Evolutionary conservation across 2,329 filamentous ascomycete genomes (phyloP).

Genomic region (Cadophora malorum): DNA sequence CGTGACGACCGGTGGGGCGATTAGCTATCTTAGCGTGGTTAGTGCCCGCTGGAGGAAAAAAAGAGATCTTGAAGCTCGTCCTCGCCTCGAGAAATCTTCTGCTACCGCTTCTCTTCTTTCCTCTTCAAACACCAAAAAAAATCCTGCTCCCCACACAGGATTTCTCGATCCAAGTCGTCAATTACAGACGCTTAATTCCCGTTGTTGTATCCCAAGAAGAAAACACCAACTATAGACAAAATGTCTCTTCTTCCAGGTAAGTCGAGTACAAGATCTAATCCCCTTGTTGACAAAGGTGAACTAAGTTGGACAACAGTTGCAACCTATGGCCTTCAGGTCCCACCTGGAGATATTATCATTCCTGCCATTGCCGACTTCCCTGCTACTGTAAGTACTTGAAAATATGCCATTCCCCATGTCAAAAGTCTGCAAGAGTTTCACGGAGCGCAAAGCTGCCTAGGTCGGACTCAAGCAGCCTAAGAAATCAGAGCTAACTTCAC

Average conservation of each 20-base stretch:
- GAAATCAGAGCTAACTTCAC: conserved; percentile 29
- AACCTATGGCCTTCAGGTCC: conserved; percentile 92
- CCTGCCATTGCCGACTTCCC: conserved; percentile 80
- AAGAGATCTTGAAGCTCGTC: conserved; percentile 36
- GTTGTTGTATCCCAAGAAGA: conserved; percentile 20
- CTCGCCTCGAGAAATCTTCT: conserved; percentile 28
- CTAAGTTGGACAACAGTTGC: conserved; percentile 62
- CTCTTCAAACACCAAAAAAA: conserved; percentile 22
- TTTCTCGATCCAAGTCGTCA: not conserved
- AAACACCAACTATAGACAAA: conserved; percentile 39
- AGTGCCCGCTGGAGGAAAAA: conserved; percentile 33
- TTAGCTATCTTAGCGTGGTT: conserved; percentile 40
- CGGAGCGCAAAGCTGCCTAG: not conserved
- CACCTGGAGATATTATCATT: conserved; percentile 81
- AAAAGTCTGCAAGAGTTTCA: not conserved
- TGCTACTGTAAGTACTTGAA: conserved; percentile 72
- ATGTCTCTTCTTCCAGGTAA: conserved; percentile 62
- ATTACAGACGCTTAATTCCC: conserved; percentile 17
- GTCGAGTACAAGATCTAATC: conserved; percentile 10
- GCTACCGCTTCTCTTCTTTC: conserved; percentile 32
- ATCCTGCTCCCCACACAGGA: conserved; percentile 23
- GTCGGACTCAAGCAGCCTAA: not conserved
- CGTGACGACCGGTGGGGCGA: conserved; percentile 23
- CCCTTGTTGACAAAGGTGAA: conserved; percentile 18
- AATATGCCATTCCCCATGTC: not conserved